Evolutionary conservation across 2,329 filamentous ascomycete genomes (phyloP).

Genomic region (Cladobotryum mycophilum): DNA sequence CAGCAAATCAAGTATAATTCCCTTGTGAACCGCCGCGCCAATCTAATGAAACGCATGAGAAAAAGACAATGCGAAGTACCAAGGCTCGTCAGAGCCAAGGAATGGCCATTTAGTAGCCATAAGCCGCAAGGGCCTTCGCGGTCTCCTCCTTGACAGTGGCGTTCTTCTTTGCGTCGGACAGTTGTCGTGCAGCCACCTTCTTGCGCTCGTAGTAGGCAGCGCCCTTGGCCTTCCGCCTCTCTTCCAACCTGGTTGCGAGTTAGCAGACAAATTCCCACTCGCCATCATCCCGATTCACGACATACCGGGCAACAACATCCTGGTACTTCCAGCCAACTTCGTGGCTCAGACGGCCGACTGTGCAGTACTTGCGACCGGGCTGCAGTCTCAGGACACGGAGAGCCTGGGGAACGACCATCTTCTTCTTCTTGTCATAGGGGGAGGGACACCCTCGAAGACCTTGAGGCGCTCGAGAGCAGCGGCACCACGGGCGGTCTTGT

Average conservation of each 20-base stretch:
- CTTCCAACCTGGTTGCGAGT: slow-evolving; percentile 69
- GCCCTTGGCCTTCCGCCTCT: slow-evolving; percentile 99
- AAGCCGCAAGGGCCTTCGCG: slow-evolving; percentile 78
- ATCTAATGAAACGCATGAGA: slow-evolving; percentile 49
- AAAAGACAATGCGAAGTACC: slow-evolving; percentile 38
- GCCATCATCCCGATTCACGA: slow-evolving; percentile 24
- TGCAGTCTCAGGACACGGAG: slow-evolving; percentile 93
- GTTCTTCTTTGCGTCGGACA: slow-evolving; percentile 88
- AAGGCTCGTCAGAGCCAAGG: slow-evolving; percentile 23
- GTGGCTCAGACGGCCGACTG: slow-evolving; percentile 92
- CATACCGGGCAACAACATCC: slow-evolving; percentile 95
- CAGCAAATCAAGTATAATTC: slow-evolving; percentile 45
- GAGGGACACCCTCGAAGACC: slow-evolving; percentile 98
- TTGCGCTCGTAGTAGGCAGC: slow-evolving; percentile 99
- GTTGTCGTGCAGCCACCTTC: slow-evolving; percentile 89
- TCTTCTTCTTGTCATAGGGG: slow-evolving; percentile 99
- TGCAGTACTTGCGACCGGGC: slow-evolving; percentile 99
- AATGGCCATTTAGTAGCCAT: slow-evolving; percentile 69
- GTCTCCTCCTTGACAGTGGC: slow-evolving; percentile 82
- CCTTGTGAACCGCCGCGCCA: slow-evolving; percentile 46
- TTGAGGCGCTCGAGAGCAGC: slow-evolving; percentile 97
- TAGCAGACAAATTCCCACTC: slow-evolving; percentile 8
- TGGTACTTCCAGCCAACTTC: slow-evolving; percentile 99
- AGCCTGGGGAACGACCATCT: slow-evolving; percentile 98
- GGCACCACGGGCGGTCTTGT: slow-evolving; percentile 98